Percentiles rank a stretch among this genome's conserved stretches.
Evolutionary conservation across 257 asterid genomes (phyloP).

Genomic region (Solanum verrucosum): DNA sequence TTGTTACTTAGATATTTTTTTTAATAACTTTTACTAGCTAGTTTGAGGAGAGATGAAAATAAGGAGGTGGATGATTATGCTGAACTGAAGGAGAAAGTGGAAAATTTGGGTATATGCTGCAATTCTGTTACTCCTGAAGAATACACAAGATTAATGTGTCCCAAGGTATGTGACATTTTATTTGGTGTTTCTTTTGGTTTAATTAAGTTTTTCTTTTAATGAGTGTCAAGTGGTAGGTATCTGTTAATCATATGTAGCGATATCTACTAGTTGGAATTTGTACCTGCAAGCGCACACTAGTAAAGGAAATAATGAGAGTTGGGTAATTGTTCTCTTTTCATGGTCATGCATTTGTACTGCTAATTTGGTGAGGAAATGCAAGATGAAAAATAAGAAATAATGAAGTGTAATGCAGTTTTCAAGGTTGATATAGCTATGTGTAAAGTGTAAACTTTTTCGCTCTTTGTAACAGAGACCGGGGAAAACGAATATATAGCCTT

Average conservation of each 20-base stretch:
- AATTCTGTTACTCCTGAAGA: conserved; percentile 48
- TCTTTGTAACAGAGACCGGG: not conserved
- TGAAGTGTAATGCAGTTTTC: not conserved
- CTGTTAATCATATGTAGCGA: not conserved
- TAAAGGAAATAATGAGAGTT: not conserved
- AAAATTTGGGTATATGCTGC: conserved; percentile 23
- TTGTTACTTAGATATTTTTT: not conserved
- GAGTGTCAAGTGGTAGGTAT: not conserved
- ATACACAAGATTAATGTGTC: conserved; percentile 48
- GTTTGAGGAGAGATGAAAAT: conserved; percentile 7
- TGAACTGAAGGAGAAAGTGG: conserved; percentile 28
- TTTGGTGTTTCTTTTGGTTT: not conserved
- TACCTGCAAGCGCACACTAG: not conserved
- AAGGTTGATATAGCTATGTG: not conserved
- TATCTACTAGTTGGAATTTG: not conserved
- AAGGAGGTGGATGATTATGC: conserved; percentile 21
- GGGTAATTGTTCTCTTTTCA: not conserved
- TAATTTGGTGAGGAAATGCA: not conserved
- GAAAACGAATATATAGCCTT: not conserved
- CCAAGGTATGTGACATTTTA: conserved; percentile 32
- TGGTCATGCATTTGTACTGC: not conserved
- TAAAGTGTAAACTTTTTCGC: not conserved
- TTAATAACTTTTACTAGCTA: conserved; percentile 7
- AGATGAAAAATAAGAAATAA: not conserved
- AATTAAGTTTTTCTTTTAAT: not conserved